Percentiles rank a stretch among this genome's conserved stretches.
Evolutionary conservation across 2,329 filamentous ascomycete species (phyloP).

Genomic region (Paraconiothyrium sp.): DNA sequence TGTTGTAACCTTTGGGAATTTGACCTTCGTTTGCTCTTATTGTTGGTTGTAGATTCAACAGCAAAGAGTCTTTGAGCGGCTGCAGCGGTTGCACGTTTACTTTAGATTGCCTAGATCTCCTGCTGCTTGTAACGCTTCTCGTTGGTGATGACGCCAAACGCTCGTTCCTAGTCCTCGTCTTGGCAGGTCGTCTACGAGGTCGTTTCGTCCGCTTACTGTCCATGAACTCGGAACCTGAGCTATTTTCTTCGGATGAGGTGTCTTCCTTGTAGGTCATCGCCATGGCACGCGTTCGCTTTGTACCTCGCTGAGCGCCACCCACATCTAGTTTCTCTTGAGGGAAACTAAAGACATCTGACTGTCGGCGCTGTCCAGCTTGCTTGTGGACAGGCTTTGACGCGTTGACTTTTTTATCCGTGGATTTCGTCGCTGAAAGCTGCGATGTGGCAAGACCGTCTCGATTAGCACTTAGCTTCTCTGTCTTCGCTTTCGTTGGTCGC

Average conservation of each 20-base stretch:
- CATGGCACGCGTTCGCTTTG: conserved; percentile 11
- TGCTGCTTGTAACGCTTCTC: conserved; percentile 3
- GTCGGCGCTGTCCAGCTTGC: background rate
- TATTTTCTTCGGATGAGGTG: conserved; percentile 14
- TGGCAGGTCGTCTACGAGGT: conserved; percentile 3
- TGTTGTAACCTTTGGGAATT: background rate
- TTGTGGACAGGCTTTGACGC: background rate
- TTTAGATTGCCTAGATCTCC: conserved; percentile 4
- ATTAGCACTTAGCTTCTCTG: conserved; percentile 3
- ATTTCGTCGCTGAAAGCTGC: background rate
- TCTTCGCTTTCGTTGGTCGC: conserved; percentile 3
- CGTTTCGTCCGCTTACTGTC: conserved; percentile 11
- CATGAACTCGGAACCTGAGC: conserved; percentile 20
- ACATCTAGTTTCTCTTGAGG: conserved; percentile 22
- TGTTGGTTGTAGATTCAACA: conserved; percentile 8
- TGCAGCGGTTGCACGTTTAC: background rate
- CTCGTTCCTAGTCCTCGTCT: background rate
- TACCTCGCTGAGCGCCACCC: background rate
- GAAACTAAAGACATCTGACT: conserved; percentile 20
- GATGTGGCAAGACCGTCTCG: background rate
- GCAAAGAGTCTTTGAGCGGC: conserved; percentile 1
- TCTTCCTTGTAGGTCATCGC: conserved; percentile 21
- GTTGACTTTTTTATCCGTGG: conserved; percentile 12
- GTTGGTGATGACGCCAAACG: background rate
- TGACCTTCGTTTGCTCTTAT: background rate